These are phyloP conservation scores for Nicotiana paniculata DNA, from an alignment of 257 asterid species.

Conservation along the genomic window DNA sequence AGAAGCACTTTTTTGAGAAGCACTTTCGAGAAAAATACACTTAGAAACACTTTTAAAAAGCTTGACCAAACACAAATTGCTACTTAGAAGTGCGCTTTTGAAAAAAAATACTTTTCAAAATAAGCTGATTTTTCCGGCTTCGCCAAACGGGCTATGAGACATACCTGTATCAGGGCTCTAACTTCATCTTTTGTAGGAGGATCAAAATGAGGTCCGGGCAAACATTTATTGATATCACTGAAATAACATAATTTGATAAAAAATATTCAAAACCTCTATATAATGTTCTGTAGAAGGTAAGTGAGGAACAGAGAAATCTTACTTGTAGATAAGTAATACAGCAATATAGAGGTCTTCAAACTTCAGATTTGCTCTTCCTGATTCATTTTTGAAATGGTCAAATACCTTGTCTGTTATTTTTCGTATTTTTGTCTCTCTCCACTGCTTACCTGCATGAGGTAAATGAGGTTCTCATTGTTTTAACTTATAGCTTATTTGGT, in stretches of 20 bases:
- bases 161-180: conserved; percentile 50
- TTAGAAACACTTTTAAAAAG: too few species aligned
- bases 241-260: background rate
- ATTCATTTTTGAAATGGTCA: conserved; percentile 49
- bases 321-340: conserved; percentile 81
- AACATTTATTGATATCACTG: conserved; percentile 77
- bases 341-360: conserved; percentile 88
- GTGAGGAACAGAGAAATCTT: conserved; percentile 19
- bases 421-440: conserved; percentile 65
- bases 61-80: too few species aligned
- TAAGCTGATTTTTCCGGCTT: too few species aligned
- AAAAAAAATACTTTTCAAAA: too few species aligned
- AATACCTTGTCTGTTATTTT: conserved; percentile 54
- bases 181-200: conserved; percentile 73
- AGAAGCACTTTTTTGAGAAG: too few species aligned
- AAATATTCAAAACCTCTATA: background rate
- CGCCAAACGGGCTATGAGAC: background rate
- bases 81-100: too few species aligned
- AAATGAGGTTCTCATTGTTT: background rate
- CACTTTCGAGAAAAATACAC: too few species aligned
- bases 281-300: background rate
- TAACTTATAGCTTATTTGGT: background rate
- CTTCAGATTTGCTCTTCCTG: conserved; percentile 46
- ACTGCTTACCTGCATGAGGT: conserved; percentile 56
- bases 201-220: conserved; percentile 90